Evolutionary conservation across 805 yeast species (phyloP), one percentile per base, ranked within the genome.

Genomic region (Metschnikowia vanudenii): DNA sequence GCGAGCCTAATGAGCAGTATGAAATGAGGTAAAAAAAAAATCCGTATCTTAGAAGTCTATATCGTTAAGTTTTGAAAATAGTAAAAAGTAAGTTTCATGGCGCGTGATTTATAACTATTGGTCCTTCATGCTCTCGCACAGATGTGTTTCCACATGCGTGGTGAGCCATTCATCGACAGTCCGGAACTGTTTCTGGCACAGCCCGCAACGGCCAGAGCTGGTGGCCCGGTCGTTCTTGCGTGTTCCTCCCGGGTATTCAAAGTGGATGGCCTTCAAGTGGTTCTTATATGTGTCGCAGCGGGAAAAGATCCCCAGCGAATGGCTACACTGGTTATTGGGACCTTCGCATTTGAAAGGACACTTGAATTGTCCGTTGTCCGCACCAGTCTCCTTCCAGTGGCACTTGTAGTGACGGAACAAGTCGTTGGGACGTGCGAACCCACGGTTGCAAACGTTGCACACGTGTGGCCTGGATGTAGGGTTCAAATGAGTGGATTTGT

Each of bases 231-330:
- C 85, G 50, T 79, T 82, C 65, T 89, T 88, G 60, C 83, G 80
- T 3, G 96, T 89, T 6, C 96, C 96, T 33, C 78, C 77, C 4
- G 97, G 97, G 64, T 90, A 90, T 53, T 80, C 85, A 63, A 90
- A 90, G 61, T 90, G 97, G 51, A 90, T 76, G 1, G 96, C 95
- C 63, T 87, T 88, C 51, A 90, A 72, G 66, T 90, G 97, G 66
- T 90, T 90, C 61, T 90, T 90, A 68, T 81, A 90, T 4, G 97
- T 90, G 62, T 90, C 97, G 62, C 96, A 86, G 41, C 97, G 75
- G 11, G 90, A 82, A 58, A 90, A 90, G 26, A 86, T 82, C 4
- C 97, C 97, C 7, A 88, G 80, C 45, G 80, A 79, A 62, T 90
- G 97, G 61, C 96, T 89, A 51, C 76, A 69, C 52, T 68, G 68